A percentile compares a stretch with the other conserved stretches of the same genome.
phyloP scores from a whole-genome alignment of 116 monocot genomes.

The Thalassia testudinum region DNA sequence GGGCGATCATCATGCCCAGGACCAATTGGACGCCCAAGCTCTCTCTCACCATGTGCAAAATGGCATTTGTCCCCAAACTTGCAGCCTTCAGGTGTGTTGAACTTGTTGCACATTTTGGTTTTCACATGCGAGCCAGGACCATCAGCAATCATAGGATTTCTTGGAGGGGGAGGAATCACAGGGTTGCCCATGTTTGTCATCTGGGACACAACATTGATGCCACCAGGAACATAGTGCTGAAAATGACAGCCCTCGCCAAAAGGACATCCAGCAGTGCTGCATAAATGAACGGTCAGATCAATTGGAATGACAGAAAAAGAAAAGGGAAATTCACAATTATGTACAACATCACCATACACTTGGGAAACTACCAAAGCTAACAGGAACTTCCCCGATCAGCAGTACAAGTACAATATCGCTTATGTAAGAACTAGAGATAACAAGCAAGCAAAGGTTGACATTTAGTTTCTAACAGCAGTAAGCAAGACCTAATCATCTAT shows the following conservation, averaged over 20 bases:
- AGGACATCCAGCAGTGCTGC: conserved; percentile 87
- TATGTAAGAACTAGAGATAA: no score
- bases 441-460: no score
- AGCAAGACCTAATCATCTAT: no score
- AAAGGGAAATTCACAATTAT: no score
- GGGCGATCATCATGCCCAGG: conserved; percentile 16
- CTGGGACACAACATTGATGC: conserved; percentile 52
- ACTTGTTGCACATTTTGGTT: conserved; percentile 79
- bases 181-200: conserved; percentile 43
- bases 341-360: no score
- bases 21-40: conserved; percentile 43
- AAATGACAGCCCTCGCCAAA: conserved; percentile 95
- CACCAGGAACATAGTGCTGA: conserved; percentile 83
- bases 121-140: conserved; percentile 30
- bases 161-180: conserved; percentile 16
- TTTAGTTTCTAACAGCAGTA: no score
- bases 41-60: conserved; percentile 87
- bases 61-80: conserved; percentile 87
- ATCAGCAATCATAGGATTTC: conserved; percentile 30
- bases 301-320: no score
- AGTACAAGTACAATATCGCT: no score
- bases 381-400: no score
- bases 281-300: neutral
- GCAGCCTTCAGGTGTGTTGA: conserved; percentile 70
- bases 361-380: no score